phyloP scores from a whole-genome alignment of 805 yeast species.

The Wickerhamomyces bisporus region DNA sequence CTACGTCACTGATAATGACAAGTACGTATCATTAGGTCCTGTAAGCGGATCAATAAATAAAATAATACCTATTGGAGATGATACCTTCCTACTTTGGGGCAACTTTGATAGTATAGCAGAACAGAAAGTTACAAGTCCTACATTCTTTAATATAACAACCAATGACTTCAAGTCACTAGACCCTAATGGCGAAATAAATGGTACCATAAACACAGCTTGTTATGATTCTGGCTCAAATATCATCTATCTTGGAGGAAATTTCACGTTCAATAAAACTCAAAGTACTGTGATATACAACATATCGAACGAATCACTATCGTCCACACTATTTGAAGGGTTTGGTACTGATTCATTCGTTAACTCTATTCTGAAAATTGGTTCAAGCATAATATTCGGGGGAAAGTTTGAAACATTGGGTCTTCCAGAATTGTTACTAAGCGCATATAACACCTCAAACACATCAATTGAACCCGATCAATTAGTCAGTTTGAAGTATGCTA shows the following conservation, averaged over 20 bases:
- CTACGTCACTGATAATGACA: slow-evolving; percentile 12
- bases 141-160: slow-evolving; percentile 28
- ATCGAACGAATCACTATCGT: slow-evolving; percentile 32
- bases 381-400: slow-evolving; percentile 77
- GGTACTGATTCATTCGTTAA: slow-evolving; percentile 52
- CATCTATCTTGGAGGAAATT: slow-evolving; percentile 79
- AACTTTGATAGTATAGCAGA: slow-evolving; percentile 19
- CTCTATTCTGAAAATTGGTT: slow-evolving; percentile 50
- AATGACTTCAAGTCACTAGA: slow-evolving; percentile 24
- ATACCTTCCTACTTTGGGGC: slow-evolving; percentile 29
- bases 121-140: slow-evolving; percentile 25
- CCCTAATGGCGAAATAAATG: slow-evolving; percentile 21
- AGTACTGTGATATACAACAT: slow-evolving; percentile 65
- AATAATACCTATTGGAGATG: slow-evolving; percentile 27
- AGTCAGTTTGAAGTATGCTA: slow-evolving; percentile 53
- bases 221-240: slow-evolving; percentile 42
- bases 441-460: slow-evolving; percentile 35
- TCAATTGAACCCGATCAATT: slow-evolving; percentile 53
- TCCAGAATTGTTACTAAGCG: slow-evolving; percentile 20
- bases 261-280: slow-evolving; percentile 45
- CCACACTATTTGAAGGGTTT: slow-evolving; percentile 75
- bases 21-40: slow-evolving; percentile 17
- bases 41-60: slow-evolving; percentile 12
- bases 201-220: slow-evolving; percentile 38
- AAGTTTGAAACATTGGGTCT: slow-evolving; percentile 43